Percentiles rank a stretch among this genome's conserved stretches.
Conservation (phyloP, 2,329 filamentous ascomycete genomes). For the Neoscytalidium dimidiatum region DNA sequence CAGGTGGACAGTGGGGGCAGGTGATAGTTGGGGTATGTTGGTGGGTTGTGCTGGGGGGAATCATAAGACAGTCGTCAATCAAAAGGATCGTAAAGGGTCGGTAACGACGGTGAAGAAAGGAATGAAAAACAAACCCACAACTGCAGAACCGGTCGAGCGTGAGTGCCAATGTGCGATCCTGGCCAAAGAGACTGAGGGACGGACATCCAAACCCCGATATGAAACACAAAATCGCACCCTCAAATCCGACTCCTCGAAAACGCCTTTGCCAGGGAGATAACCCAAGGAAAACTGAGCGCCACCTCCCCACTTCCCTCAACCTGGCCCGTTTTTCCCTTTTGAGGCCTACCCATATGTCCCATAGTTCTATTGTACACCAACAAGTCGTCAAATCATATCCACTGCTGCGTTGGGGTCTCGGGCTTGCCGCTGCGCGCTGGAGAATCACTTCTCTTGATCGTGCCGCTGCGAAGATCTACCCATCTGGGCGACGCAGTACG, state of each 20-base stretch:
- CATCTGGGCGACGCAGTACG: constrained; percentile 12
- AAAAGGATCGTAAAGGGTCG: constrained; percentile 17
- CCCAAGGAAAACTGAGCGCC: constrained; percentile 5
- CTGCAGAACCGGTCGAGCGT: neutral
- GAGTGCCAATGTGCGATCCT: neutral
- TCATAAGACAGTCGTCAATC: constrained; percentile 13
- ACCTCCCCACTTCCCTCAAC: neutral
- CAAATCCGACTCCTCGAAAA: constrained; percentile 4
- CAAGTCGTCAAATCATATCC: neutral
- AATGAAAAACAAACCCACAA: neutral
- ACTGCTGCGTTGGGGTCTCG: neutral
- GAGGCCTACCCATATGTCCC: neutral
- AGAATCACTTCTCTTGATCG: constrained; percentile 1
- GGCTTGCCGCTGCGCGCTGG: neutral
- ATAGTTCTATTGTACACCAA: constrained; percentile 2
- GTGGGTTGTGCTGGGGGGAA: constrained; percentile 1
- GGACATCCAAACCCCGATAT: constrained; percentile 2
- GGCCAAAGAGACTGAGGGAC: neutral
- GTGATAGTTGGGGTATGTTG: neutral
- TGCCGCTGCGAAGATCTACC: constrained; percentile 10
- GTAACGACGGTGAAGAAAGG: constrained; percentile 10
- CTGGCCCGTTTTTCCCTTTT: neutral
- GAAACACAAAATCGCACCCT: constrained; percentile 8
- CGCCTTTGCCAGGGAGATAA: constrained; percentile 2
- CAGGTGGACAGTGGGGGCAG: neutral